Evolutionary conservation across 202 grass and related monocot species (phyloP), one percentile per base, ranked within the genome.

Genomic region (Zoysia matrella): DNA sequence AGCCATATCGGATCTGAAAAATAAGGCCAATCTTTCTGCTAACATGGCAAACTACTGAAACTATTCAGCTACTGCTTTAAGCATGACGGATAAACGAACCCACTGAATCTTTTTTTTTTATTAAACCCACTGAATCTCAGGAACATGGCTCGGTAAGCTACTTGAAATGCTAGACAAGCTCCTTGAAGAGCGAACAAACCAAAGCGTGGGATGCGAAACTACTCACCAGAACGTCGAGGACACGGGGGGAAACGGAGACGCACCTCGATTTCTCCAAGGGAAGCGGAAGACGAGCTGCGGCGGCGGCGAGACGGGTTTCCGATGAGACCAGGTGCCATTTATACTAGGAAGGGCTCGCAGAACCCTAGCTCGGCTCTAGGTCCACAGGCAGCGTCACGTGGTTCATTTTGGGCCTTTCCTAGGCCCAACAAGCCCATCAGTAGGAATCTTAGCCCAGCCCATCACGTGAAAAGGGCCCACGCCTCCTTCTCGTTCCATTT

Each of bases 331-430:
- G 69, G 60, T 60, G n/a, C 4, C 0, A 47, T 84, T 84, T 88
- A 80, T 88, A 55, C 4, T 47, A 12, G 16, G 3, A 18, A 46
- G 10, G 41, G 67, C 7, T 73, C 67, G 47, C 72, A 89, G 82
- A 89, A 89, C 87, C 87, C 83, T 89, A 89, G 83, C n/a, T 36
- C 12, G 1, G 7, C 6, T 47, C 3, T 15, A 42, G 77, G 11
- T 4, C 77, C 77, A 45, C 65, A 3, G 0, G 41, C 65, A 79
- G 77, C n/a, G 6, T 47, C 40, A 69, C 42, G n/a, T 6, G 8
- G 11, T 40, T 4, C 11, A 6, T 1, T 7, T 69, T 68, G 77
- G 77, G 65, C 76, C 54, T 8, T 12, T n/a, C 4, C 15, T 1
- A 57, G 15, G 61, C 8, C 51, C 8, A 9, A 6, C 1, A 15